A percentile compares a stretch with the other conserved stretches of the same genome.
These are phyloP conservation scores for Pittosporum tobira DNA, from an alignment of 129 eudicot species.

Conservation along the genomic window DNA sequence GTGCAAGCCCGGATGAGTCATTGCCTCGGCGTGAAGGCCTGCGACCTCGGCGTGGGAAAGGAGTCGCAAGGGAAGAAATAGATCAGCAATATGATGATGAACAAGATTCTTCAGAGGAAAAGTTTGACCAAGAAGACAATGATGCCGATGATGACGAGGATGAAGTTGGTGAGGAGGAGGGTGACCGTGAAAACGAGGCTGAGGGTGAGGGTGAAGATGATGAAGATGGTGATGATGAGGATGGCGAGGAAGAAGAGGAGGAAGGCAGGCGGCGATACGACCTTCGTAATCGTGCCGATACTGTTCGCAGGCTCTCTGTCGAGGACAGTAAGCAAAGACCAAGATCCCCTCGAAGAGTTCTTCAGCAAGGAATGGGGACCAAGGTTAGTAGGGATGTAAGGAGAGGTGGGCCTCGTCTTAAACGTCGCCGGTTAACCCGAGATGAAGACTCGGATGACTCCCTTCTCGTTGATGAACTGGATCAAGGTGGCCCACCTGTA, in stretches of 20 bases:
- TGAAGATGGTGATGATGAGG: constrained; percentile 73
- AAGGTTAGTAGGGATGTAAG: constrained; percentile 71
- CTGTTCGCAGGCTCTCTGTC: constrained; percentile 61
- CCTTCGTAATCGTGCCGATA: constrained; percentile 79
- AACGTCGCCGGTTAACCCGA: constrained; percentile 80
- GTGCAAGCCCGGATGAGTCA: constrained; percentile 42
- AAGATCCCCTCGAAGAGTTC: constrained; percentile 93
- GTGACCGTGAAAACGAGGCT: constrained; percentile 36
- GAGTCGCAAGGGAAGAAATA: constrained; percentile 32
- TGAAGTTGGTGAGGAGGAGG: constrained; percentile 52
- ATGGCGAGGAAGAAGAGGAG: constrained; percentile 74
- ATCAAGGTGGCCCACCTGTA: constrained; percentile 87
- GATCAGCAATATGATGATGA: constrained; percentile 54
- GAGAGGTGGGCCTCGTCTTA: constrained; percentile 89
- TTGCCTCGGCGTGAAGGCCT: constrained; percentile 48
- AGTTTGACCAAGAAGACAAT: constrained; percentile 44
- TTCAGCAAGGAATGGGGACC: constrained; percentile 91
- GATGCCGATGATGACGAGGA: constrained; percentile 52
- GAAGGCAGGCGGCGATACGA: constrained; percentile 90
- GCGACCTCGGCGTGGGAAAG: constrained; percentile 56
- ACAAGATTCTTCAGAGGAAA: constrained; percentile 55
- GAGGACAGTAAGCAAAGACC: constrained; percentile 80
- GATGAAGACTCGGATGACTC: constrained; percentile 96
- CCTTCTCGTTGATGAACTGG: constrained; percentile 95
- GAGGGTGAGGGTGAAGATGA: constrained; percentile 47